Evolutionary conservation across 768 basidiomycete species (phyloP).

Genomic region (Fomitopsis pulvina): DNA sequence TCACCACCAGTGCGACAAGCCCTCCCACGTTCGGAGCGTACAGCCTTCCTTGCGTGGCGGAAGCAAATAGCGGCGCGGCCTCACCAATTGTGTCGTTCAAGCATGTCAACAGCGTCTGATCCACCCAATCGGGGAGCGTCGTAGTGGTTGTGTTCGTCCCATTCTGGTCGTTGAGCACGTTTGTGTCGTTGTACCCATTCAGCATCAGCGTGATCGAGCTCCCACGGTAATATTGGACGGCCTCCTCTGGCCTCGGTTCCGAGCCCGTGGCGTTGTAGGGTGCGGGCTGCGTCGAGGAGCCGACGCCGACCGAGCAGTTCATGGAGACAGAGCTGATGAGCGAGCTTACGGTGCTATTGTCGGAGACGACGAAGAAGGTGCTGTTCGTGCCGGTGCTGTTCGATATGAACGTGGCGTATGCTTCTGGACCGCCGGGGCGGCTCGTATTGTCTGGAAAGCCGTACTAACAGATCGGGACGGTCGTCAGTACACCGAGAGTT

Average conservation of each 20-base stretch:
- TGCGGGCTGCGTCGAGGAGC: slow-evolving; percentile 22
- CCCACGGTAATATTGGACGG: slow-evolving; percentile 56
- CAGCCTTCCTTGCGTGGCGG: slow-evolving; percentile 5
- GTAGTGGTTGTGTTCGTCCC: slow-evolving; percentile 33
- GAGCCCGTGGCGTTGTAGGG: slow-evolving; percentile 24
- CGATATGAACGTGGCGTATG: slow-evolving; percentile 23
- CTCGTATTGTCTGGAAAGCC: slow-evolving; percentile 27
- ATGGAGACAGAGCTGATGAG: slow-evolving; percentile 23
- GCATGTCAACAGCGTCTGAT: slow-evolving; percentile 44
- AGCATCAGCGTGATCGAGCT: slow-evolving; percentile 56
- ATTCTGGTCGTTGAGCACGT: slow-evolving; percentile 27
- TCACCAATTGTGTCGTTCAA: slow-evolving; percentile 56
- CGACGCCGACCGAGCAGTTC: slow-evolving; percentile 25
- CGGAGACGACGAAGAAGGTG: slow-evolving; percentile 29
- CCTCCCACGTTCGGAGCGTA: background rate
- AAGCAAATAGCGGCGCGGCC: slow-evolving; percentile 41
- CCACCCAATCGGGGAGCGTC: slow-evolving; percentile 46
- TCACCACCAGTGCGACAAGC: background rate
- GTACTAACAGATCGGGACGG: too few relatives aligned
- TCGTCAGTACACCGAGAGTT: too few relatives aligned
- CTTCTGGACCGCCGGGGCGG: slow-evolving; percentile 29
- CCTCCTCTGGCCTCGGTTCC: slow-evolving; percentile 21
- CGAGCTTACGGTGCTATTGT: slow-evolving; percentile 27
- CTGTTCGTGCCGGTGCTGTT: slow-evolving; percentile 16
- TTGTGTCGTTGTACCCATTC: slow-evolving; percentile 64